A percentile compares a stretch with the other conserved stretches of the same genome.
These are phyloP conservation scores for Pythium rhizo-oryzae DNA, from an alignment of 352 stramenopile genomes.

Conservation along the genomic window DNA sequence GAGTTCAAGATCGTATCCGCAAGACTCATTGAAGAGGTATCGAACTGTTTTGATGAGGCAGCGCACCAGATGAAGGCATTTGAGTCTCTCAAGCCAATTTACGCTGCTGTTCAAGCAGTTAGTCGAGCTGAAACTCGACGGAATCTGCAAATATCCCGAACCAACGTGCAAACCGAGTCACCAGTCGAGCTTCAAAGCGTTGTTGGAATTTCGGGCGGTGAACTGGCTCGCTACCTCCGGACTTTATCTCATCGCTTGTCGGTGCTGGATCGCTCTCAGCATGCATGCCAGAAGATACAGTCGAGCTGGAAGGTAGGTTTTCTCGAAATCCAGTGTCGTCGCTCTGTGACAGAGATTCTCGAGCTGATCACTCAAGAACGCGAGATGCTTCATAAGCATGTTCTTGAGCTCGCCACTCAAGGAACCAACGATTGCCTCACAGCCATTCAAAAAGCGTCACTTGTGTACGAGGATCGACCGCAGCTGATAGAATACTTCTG, in stretches of 20 bases:
- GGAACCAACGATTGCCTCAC: slow-evolving; percentile 48
- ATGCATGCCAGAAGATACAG: slow-evolving; percentile 65
- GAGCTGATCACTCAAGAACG: slow-evolving; percentile 61
- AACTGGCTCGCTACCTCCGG: slow-evolving; percentile 53
- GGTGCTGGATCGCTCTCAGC: slow-evolving; percentile 54
- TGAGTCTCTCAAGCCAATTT: slow-evolving; percentile 52
- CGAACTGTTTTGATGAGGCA: slow-evolving; percentile 52
- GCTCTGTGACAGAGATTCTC: slow-evolving; percentile 60
- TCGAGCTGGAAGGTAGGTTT: slow-evolving; percentile 76
- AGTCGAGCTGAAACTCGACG: slow-evolving; percentile 25
- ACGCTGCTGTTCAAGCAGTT: slow-evolving; percentile 47
- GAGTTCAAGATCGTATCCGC: slow-evolving; percentile 45
- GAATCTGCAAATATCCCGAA: slow-evolving; percentile 11
- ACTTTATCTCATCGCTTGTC: slow-evolving; percentile 37
- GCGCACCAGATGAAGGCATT: slow-evolving; percentile 60
- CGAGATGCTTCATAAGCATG: slow-evolving; percentile 37
- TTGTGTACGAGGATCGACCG: slow-evolving; percentile 64
- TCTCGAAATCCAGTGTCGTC: slow-evolving; percentile 71
- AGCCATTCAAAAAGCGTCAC: slow-evolving; percentile 46
- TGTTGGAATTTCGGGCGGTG: slow-evolving; percentile 36
- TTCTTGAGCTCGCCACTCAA: slow-evolving; percentile 38
- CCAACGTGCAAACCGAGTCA: not conserved
- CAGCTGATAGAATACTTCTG: slow-evolving; percentile 76
- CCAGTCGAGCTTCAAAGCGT: slow-evolving; percentile 34
- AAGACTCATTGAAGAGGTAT: slow-evolving; percentile 37